phyloP scores from a whole-genome alignment of 768 basidiomycete species.

The Tylopilus subfusipes region DNA sequence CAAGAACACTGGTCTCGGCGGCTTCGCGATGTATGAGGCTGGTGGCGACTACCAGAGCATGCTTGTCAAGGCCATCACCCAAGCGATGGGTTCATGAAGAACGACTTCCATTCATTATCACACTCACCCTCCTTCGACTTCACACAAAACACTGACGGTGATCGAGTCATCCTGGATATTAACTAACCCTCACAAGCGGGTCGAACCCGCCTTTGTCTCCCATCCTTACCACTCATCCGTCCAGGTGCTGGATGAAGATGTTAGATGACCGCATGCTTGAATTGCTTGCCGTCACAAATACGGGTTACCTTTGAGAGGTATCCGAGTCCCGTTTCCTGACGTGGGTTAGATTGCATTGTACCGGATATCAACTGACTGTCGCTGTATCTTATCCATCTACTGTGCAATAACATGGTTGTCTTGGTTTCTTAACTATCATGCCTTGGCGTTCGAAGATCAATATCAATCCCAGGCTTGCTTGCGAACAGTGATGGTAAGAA shows the following conservation, averaged over 20 bases:
- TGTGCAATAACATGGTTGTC: not conserved
- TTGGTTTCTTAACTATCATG: not conserved
- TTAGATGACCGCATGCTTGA: not conserved
- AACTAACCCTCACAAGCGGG: not conserved
- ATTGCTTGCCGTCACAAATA: not conserved
- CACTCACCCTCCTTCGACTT: conserved; percentile 11
- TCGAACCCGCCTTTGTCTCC: conserved; percentile 6
- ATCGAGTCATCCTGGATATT: conserved; percentile 21
- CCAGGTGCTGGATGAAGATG: conserved; percentile 14
- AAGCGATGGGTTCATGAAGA: conserved; percentile 22
- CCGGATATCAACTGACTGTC: not conserved
- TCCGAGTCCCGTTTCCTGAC: not conserved
- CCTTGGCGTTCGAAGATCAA: too few species aligned
- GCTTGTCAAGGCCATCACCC: conserved; percentile 33
- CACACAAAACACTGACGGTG: conserved; percentile 8
- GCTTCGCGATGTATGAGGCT: conserved; percentile 46
- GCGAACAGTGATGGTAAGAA: too few species aligned
- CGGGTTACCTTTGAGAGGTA: conserved; percentile 16
- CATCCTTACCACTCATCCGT: conserved; percentile 4
- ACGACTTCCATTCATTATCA: conserved; percentile 3
- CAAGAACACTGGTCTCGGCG: conserved; percentile 30
- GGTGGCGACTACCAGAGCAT: conserved; percentile 40
- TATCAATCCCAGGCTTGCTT: too few species aligned
- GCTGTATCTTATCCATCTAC: not conserved
- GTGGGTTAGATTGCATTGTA: not conserved